Conservation (phyloP, 305 asterid genomes). For the Fraxinus ornus region DNA sequence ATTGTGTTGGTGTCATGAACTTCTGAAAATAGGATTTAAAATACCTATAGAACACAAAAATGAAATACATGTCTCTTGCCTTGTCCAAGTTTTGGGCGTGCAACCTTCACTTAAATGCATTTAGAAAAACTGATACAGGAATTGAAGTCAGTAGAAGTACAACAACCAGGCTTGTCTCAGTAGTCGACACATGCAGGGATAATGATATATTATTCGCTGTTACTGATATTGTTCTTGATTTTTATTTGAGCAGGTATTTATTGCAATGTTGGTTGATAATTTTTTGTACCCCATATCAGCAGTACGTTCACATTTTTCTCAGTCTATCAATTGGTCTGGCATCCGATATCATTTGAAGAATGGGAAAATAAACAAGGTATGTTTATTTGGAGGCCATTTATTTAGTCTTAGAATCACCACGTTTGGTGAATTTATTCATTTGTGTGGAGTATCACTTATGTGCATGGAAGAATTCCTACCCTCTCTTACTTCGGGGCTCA, state of each 20-base stretch:
- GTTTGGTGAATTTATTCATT: neutral
- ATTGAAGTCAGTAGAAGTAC: neutral
- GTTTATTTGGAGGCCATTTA: slow-evolving; percentile 11
- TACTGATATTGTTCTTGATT: slow-evolving; percentile 24
- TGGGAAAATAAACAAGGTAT: slow-evolving; percentile 85
- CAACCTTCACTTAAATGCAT: neutral
- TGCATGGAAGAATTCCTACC: neutral
- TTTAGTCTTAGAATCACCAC: neutral
- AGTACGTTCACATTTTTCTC: slow-evolving; percentile 81
- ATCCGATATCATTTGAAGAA: slow-evolving; percentile 84
- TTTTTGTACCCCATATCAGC: slow-evolving; percentile 89
- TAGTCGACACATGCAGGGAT: neutral
- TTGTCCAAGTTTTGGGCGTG: neutral
- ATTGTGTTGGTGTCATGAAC: neutral
- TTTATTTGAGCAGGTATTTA: slow-evolving; percentile 68
- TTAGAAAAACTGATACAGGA: neutral
- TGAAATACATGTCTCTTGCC: neutral
- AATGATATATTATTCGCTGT: slow-evolving; percentile 2
- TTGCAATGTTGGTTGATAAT: slow-evolving; percentile 92
- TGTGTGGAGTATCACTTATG: neutral
- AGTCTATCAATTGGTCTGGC: slow-evolving; percentile 98
- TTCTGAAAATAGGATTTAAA: neutral
- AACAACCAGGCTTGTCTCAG: neutral
- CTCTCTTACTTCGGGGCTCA: neutral
- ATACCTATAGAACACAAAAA: neutral